A percentile compares a stretch with the other conserved stretches of the same genome.
phyloP scores from a whole-genome alignment of 768 basidiomycete species.

The Boletus edulis region DNA sequence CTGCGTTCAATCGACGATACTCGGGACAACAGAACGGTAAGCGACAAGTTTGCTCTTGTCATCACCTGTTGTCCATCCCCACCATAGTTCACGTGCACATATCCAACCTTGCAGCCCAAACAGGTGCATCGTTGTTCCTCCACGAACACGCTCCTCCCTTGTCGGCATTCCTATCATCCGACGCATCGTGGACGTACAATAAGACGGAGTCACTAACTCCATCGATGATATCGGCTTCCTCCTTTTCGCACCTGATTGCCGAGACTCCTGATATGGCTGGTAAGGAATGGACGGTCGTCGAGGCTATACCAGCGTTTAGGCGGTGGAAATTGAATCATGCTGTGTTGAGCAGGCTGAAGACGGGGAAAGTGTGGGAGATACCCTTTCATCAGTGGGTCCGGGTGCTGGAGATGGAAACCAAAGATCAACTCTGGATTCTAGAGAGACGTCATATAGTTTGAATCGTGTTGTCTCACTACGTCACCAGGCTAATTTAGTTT shows the following conservation, averaged over 20 bases:
- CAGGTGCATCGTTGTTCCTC: conserved; percentile 86
- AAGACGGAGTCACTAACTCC: conserved; percentile 71
- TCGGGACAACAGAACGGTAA: conserved; percentile 33
- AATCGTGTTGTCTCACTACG: not conserved
- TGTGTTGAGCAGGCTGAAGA: conserved; percentile 17
- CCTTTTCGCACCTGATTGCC: conserved; percentile 63
- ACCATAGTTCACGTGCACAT: conserved; percentile 68
- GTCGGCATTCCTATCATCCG: conserved; percentile 8
- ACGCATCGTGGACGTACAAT: conserved; percentile 63
- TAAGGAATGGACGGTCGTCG: conserved; percentile 43
- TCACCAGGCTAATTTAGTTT: not conserved
- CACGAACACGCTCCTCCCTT: conserved; percentile 62
- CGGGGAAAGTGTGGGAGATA: conserved; percentile 23
- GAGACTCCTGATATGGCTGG: conserved; percentile 37
- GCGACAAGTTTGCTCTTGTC: not conserved
- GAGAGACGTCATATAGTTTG: conserved; percentile 29
- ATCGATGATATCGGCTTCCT: conserved; percentile 37
- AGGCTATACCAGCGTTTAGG: conserved; percentile 44
- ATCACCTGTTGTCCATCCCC: not conserved
- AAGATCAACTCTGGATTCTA: conserved; percentile 49
- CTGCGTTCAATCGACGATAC: conserved; percentile 54
- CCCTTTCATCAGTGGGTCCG: conserved; percentile 21
- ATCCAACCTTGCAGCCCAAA: conserved; percentile 83
- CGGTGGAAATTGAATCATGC: conserved; percentile 33
- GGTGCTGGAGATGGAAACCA: conserved; percentile 37